Percentiles rank a stretch among this genome's conserved stretches.
Evolutionary conservation across 768 basidiomycete species (phyloP).

Genomic region (Lentinula boryana): DNA sequence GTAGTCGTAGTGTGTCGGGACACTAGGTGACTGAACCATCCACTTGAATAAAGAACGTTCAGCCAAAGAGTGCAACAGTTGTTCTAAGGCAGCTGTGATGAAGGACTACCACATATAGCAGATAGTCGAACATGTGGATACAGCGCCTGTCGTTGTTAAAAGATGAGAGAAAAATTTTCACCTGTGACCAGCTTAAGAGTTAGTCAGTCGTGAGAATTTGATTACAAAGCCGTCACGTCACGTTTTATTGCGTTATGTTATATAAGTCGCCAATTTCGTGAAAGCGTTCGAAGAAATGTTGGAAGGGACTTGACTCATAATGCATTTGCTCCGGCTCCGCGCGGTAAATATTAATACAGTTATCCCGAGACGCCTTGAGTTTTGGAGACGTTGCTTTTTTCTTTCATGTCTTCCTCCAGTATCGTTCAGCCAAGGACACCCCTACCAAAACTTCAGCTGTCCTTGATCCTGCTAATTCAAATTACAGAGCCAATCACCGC

Average conservation of each 20-base stretch:
- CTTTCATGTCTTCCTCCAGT: not conserved
- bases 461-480: constrained; percentile 28
- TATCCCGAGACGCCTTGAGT: no score
- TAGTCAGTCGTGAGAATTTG: not conserved
- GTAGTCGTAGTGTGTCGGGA: constrained; percentile 29
- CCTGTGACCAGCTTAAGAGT: not conserved
- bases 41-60: constrained; percentile 37
- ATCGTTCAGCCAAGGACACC: constrained; percentile 16
- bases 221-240: not conserved
- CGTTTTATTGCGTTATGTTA: no score
- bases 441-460: constrained; percentile 32
- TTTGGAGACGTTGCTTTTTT: no score
- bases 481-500: constrained; percentile 25
- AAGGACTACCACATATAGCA: constrained; percentile 32
- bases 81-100: constrained; percentile 57
- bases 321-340: no score
- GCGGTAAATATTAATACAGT: no score
- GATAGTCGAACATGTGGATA: constrained; percentile 54
- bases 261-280: no score
- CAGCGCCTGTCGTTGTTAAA: constrained; percentile 62
- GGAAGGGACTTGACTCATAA: no score
- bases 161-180: constrained; percentile 32
- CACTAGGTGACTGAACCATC: constrained; percentile 64
- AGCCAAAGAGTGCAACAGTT: constrained; percentile 57
- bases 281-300: no score